Evolutionary conservation across 2,329 filamentous ascomycete genomes (phyloP), one percentile per base, ranked within the genome.

Genomic region (Colletotrichum brevisporum): DNA sequence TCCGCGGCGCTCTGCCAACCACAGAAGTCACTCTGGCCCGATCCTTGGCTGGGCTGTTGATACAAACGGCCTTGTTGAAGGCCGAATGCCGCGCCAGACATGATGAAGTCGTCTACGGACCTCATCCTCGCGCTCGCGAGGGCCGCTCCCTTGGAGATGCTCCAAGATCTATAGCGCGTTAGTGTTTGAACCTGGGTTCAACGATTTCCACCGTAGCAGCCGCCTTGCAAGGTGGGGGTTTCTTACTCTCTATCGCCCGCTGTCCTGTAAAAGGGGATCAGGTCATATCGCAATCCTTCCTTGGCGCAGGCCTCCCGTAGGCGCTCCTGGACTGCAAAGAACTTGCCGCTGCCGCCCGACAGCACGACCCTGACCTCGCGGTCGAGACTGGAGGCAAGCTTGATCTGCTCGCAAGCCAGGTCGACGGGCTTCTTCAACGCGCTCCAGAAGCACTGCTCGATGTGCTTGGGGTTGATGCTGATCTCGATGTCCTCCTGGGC

Each of bases 21-120:
- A n/a, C 41, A 43, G 6, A 43, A 8, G 31, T 36, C 41, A 43
- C 41, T 43, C 13, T 43, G 10, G 13, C 15, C 41, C 41, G 41
- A 5, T 24, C 21, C 21, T 24, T 24, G 21, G 21, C 21, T 24
- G 21, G 21, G 21, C 21, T 24, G 21, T 43, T 12, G 41, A 43
- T 13, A 6, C 16, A 43, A 12, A n/a, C 13, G 15, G 16, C 41
- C 41, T 15, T 15, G 41, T 24, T 55, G 53, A 13, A 55, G 12
- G 27, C 53, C 53, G 31, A 55, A 55, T 12, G 53, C 53, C 21
- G 36, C 53, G 2, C 53, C 53, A 15, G 77, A 12, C 4, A 24
- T 24, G 4, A 55, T 41, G 10, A 55, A 55, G 15, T 55, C 27
- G 1, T 16, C 26, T 3, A n/a, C 53, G 15, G 53, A 41, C 9